Evolutionary conservation across 2,329 filamentous ascomycete species (phyloP), one percentile per base, ranked within the genome.

Genomic region (Fusarium sp.): DNA sequence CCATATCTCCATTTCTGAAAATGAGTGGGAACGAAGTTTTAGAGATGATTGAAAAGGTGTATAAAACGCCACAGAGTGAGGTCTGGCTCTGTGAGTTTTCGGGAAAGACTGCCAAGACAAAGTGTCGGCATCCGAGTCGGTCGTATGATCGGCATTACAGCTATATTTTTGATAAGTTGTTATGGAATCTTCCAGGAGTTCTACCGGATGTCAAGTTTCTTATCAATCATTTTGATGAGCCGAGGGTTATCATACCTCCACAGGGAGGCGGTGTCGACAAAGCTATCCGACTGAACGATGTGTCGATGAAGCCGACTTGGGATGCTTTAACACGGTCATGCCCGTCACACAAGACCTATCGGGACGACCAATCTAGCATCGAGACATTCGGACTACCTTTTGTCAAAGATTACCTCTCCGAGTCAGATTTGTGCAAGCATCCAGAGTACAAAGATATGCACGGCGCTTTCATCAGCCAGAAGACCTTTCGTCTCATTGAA

Each of bases 171-270:
- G 77, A 83, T 24, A 78, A 38, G 4, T 56, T 83, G 6, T 42
- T 84, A 9, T 73, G 70, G 8, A 75, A 73, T 8, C 52, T 82
- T 0, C 61, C 55, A 0, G 77, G 73, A 0, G 48, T 66, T 6
- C 52, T 86, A 9, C 83, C 84, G 0, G 78, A 86, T 32, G 62
- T 86, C 17, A 78, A 78, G 14, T 83, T 88, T 30, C 79, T 87
- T 0, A 77, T 87, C 20, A 88, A 87, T 51, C 82, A 84, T 44
- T 77, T 88, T 8, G 86, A 89, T 57, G 86, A 89, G 68, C 85
- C 87, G 3, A 78, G 82, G 8, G 82, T 86, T 7, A 15, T 87
- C 24, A 47, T 82, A 14, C 80, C 79, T 2, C 68, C 73, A 1
- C 18, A 13, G 10, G 17, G 30, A 41, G 54, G 42, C 1, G 14